Evolutionary conservation across 768 basidiomycete species (phyloP).

Genomic region (Rhizopogon vesiculosus): DNA sequence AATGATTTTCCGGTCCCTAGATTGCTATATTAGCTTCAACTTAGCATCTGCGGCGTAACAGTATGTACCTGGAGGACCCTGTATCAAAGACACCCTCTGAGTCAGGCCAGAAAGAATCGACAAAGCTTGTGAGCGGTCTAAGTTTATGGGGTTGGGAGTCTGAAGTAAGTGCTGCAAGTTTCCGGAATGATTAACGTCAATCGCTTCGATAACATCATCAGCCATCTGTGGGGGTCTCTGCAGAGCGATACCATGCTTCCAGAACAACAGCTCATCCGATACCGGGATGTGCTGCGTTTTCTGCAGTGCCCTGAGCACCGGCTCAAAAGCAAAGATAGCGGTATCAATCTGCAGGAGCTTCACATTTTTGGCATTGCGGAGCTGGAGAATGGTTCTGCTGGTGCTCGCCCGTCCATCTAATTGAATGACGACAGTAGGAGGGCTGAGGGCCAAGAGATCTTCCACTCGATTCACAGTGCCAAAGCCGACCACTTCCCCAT

Average conservation of each 20-base stretch:
- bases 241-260: slow-evolving; percentile 27
- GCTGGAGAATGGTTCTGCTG: slow-evolving; percentile 28
- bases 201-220: slow-evolving; percentile 15
- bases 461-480: slow-evolving; percentile 49
- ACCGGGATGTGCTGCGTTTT: slow-evolving; percentile 38
- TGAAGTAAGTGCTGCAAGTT: slow-evolving; percentile 35
- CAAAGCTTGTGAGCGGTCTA: slow-evolving; percentile 43
- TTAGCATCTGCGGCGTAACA: background rate
- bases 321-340: slow-evolving; percentile 54
- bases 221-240: slow-evolving; percentile 1
- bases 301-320: slow-evolving; percentile 49
- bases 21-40: background rate
- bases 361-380: slow-evolving; percentile 30
- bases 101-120: slow-evolving; percentile 44
- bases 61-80: slow-evolving; percentile 57
- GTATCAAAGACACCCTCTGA: slow-evolving; percentile 50
- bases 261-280: slow-evolving; percentile 42
- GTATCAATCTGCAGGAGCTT: slow-evolving; percentile 52
- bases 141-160: slow-evolving; percentile 30
- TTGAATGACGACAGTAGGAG: slow-evolving; percentile 45
- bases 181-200: slow-evolving; percentile 24
- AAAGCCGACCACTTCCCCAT: slow-evolving; percentile 44
- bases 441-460: slow-evolving; percentile 35
- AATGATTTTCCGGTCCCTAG: slow-evolving; percentile 65
- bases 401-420: slow-evolving; percentile 38